A percentile compares a stretch with the other conserved stretches of the same genome.
These are phyloP conservation scores for Psilocybe cubensis DNA, from an alignment of 768 basidiomycete species.

Conservation along the genomic window DNA sequence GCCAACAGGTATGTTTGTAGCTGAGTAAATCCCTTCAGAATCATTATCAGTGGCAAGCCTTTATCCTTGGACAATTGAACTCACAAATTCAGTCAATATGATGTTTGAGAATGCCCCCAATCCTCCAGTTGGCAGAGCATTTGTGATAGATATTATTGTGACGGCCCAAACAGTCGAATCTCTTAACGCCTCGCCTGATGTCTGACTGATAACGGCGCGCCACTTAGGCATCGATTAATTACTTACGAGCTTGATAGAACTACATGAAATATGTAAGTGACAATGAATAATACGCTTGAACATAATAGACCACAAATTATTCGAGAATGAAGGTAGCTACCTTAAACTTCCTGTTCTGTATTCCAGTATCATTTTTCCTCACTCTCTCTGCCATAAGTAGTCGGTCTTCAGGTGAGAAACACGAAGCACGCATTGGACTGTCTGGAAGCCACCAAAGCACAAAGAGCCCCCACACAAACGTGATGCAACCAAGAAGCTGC, in stretches of 20 bases:
- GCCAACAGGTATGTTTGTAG: constrained; percentile 58
- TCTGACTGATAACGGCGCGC: too few relatives aligned
- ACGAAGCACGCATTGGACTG: constrained; percentile 49
- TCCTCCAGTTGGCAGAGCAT: constrained; percentile 50
- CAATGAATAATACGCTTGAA: too few relatives aligned
- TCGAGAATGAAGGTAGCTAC: constrained; percentile 9
- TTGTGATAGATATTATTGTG: constrained; percentile 49
- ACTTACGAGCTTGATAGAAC: constrained; percentile 2
- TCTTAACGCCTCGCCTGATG: constrained; percentile 42
- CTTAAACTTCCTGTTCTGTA: constrained; percentile 57
- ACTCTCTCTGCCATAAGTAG: constrained; percentile 53
- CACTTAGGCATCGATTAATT: not conserved
- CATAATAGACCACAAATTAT: too few relatives aligned
- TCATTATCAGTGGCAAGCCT: not conserved
- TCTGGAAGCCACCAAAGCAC: constrained; percentile 55
- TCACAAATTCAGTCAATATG: constrained; percentile 48
- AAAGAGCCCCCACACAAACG: constrained; percentile 51
- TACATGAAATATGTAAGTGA: not conserved
- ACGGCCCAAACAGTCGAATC: constrained; percentile 53
- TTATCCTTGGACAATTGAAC: constrained; percentile 6
- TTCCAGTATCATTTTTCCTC: constrained; percentile 53
- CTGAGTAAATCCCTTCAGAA: constrained; percentile 45
- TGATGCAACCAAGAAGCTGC: constrained; percentile 46
- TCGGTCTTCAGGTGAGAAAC: constrained; percentile 50
- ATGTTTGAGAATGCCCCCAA: constrained; percentile 57